Base-by-base conservation (phyloP, 768 basidiomycete genomes). In the Austroboletus eburneus region DNA sequence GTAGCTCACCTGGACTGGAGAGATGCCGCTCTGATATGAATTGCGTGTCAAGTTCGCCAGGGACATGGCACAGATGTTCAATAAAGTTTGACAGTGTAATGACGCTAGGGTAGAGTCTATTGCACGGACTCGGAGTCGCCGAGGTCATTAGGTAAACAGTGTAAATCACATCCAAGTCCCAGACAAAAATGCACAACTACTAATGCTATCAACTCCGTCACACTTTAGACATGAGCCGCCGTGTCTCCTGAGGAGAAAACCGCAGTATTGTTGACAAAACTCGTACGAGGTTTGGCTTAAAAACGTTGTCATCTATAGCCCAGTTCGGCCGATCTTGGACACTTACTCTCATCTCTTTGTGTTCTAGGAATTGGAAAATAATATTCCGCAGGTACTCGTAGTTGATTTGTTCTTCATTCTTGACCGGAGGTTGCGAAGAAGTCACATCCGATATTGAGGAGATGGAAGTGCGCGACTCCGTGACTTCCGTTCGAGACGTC, bases 291-390 rank as follows among this genome's bases (percentile, higher is more conserved):
- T 92, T 90, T 0, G 92, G 89, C 87, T 92, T 49, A 42, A 10
- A 27, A 27, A 27, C 21, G 58, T 13, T 48, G 49, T 47, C 45
- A 54, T 12, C 18, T 33, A 29, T 18, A 40, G 35, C 13, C 18
- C 2, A 5, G 4, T 30, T 17, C n/a, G 30, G 20, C 22, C 21
- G 32, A n/a, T 17, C 7, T 43, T 13, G 29, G 35, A 4, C 33
- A 72, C 90, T 63, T 61, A 93, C 93, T 69, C 96, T 78, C 93
- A 97, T 97, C 66, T 98, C 93, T 64, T 95, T 93, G 69, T 97
- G 90, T 63, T 99, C 96, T 41, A 99, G 73, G 71, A 99, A 99
- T 64, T 98, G 96, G 38, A 99, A 66, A 46, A 98, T 91, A 25
- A 98, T 88, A 65, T 98, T 98, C 48, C 96, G 77, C 38, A 99